A percentile compares a stretch with the other conserved stretches of the same genome.
Evolutionary conservation across 805 yeast genomes (phyloP).

Genomic region (Candida germanica): DNA sequence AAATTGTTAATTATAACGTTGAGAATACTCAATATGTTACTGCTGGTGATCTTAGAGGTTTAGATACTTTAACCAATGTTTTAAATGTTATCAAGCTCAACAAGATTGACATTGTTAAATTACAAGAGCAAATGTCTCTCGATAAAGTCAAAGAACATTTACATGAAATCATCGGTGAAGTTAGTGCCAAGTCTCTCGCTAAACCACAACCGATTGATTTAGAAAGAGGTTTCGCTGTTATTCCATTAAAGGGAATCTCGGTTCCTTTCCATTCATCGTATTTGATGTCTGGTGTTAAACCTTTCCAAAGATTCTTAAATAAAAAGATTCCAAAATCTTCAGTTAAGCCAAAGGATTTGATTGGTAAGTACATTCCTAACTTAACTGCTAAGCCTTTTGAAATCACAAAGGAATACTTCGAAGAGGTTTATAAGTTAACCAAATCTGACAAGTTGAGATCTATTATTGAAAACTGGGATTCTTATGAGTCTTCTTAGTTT

Average conservation of each 20-base stretch:
- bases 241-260: constrained; percentile 97
- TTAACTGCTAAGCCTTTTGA: constrained; percentile 97
- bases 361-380: constrained; percentile 96
- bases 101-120: constrained; percentile 87
- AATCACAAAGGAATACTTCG: constrained; percentile 94
- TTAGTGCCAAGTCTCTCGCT: constrained; percentile 72
- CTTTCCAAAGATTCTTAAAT: constrained; percentile 95
- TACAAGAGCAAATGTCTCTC: constrained; percentile 75
- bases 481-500: constrained; percentile 53
- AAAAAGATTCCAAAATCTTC: constrained; percentile 95
- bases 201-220: constrained; percentile 96
- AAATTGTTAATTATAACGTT: constrained; percentile 97
- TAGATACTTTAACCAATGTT: constrained; percentile 90
- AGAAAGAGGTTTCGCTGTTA: constrained; percentile 97
- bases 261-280: constrained; percentile 99
- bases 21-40: constrained; percentile 98
- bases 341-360: constrained; percentile 88
- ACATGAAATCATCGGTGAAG: constrained; percentile 83
- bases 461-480: constrained; percentile 94
- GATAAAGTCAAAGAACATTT: constrained; percentile 89
- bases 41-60: constrained; percentile 96
- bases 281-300: constrained; percentile 97
- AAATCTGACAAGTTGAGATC: constrained; percentile 86
- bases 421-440: constrained; percentile 91
- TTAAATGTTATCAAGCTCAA: constrained; percentile 90